Evolutionary conservation across 2,329 filamentous ascomycete species (phyloP).

Genomic region (Clonostachys byssicola): DNA sequence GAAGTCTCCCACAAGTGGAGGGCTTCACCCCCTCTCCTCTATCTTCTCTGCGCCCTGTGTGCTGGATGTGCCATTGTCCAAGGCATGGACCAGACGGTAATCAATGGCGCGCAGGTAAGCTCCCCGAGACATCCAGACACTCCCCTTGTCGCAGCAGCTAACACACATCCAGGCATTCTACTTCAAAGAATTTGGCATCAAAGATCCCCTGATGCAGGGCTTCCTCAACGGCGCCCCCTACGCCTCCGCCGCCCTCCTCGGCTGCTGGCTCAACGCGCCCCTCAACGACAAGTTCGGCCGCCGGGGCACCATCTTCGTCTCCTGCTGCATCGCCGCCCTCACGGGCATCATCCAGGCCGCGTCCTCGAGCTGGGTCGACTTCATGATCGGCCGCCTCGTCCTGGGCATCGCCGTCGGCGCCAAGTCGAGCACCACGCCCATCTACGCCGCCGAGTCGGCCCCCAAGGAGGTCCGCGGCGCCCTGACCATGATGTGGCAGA

Average conservation of each 20-base stretch:
- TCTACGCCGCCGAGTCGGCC: slow-evolving; percentile 21
- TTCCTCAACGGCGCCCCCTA: slow-evolving; percentile 52
- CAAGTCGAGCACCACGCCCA: slow-evolving; percentile 18
- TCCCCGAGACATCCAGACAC: slow-evolving; percentile 18
- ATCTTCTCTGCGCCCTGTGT: slow-evolving; percentile 10
- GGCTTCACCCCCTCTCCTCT: slow-evolving; percentile 6
- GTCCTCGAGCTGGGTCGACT: slow-evolving; percentile 2
- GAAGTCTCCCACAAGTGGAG: slow-evolving; percentile 8
- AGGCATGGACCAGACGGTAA: slow-evolving; percentile 58
- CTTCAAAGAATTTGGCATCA: slow-evolving; percentile 15
- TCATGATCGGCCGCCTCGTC: slow-evolving; percentile 17
- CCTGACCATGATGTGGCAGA: slow-evolving; percentile 24
- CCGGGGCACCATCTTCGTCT: slow-evolving; percentile 59
- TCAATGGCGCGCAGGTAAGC: slow-evolving; percentile 55
- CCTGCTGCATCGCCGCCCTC: slow-evolving; percentile 47
- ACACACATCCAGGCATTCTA: slow-evolving; percentile 27
- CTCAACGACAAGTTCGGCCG: slow-evolving; percentile 58
- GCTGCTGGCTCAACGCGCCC: slow-evolving; percentile 17
- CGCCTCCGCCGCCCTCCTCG: slow-evolving; percentile 39
- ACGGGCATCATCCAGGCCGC: slow-evolving; percentile 38
- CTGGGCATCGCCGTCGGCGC: slow-evolving; percentile 21
- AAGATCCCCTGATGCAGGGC: slow-evolving; percentile 39
- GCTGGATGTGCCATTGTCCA: slow-evolving; percentile 48
- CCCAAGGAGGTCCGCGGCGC: slow-evolving; percentile 21
- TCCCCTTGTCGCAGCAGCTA: slow-evolving; percentile 2